These are phyloP conservation scores for Trichoderma virens DNA, from an alignment of 495 filamentous ascomycete species.

Conservation along the genomic window DNA sequence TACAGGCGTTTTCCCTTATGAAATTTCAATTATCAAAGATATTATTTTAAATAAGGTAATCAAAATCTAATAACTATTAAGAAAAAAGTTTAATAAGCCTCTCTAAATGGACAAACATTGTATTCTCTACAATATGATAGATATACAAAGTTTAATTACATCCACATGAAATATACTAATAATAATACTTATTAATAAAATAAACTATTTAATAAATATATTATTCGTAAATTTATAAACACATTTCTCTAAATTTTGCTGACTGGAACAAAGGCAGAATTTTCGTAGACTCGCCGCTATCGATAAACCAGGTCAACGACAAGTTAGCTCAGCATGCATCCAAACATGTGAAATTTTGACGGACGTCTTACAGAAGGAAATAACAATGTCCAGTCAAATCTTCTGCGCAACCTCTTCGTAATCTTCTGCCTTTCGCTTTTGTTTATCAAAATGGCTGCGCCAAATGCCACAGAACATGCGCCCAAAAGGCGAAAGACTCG, in stretches of 20 bases:
- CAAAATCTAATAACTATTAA: too few species aligned
- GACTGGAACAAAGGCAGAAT: too few species aligned
- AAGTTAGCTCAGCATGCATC: background rate
- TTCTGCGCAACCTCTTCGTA: background rate
- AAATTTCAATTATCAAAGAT: too few species aligned
- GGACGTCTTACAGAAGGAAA: background rate
- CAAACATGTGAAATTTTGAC: conserved; percentile 1
- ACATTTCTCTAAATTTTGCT: too few species aligned
- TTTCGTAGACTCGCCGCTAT: background rate
- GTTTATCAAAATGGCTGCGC: background rate
- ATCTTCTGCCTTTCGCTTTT: background rate
- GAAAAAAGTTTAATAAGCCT: background rate
- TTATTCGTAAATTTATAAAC: too few species aligned
- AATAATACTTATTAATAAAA: too few species aligned
- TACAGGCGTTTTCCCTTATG: background rate
- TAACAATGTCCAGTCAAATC: background rate
- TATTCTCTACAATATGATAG: background rate
- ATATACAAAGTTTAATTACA: too few species aligned
- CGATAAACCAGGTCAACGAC: background rate
- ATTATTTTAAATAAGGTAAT: too few species aligned
- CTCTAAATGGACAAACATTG: background rate
- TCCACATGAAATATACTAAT: too few species aligned
- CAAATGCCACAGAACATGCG: conserved; percentile 1
- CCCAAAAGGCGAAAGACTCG: conserved; percentile 6
- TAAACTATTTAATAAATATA: too few species aligned